Evolutionary conservation across 768 basidiomycete species (phyloP).

Genomic region (Trametes cinnabarina): DNA sequence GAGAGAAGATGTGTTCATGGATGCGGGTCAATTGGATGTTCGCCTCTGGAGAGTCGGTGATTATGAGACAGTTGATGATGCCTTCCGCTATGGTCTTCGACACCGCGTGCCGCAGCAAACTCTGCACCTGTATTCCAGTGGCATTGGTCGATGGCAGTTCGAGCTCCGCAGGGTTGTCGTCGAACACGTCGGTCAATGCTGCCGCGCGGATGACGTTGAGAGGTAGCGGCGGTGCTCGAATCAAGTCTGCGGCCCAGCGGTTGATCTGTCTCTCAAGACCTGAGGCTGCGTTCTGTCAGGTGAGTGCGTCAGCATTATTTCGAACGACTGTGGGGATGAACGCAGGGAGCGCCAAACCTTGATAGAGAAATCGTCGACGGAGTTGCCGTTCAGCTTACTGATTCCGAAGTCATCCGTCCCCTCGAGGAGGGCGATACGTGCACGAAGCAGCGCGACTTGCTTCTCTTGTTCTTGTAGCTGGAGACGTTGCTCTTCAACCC

Average conservation of each 20-base stretch:
- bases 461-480: constrained; percentile 84
- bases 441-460: constrained; percentile 71
- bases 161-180: constrained; percentile 44
- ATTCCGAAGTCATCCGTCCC: constrained; percentile 47
- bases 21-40: constrained; percentile 83
- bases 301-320: no score
- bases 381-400: constrained; percentile 50
- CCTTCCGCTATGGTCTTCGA: constrained; percentile 75
- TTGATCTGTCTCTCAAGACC: constrained; percentile 82
- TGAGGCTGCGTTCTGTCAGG: constrained; percentile 69
- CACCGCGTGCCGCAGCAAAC: constrained; percentile 76
- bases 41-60: constrained; percentile 82
- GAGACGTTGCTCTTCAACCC: constrained; percentile 75
- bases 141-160: constrained; percentile 28
- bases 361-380: constrained; percentile 87
- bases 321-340: no score
- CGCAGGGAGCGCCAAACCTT: constrained; percentile 43
- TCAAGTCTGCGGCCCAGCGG: constrained; percentile 80
- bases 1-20: constrained; percentile 83
- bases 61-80: constrained; percentile 80
- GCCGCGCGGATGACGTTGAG: constrained; percentile 56
- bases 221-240: constrained; percentile 54
- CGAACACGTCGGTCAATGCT: constrained; percentile 56
- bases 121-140: constrained; percentile 71
- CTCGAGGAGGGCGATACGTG: constrained; percentile 71